phyloP scores from a whole-genome alignment of 2,329 filamentous ascomycete genomes.

The Colletotrichum liriopes region DNA sequence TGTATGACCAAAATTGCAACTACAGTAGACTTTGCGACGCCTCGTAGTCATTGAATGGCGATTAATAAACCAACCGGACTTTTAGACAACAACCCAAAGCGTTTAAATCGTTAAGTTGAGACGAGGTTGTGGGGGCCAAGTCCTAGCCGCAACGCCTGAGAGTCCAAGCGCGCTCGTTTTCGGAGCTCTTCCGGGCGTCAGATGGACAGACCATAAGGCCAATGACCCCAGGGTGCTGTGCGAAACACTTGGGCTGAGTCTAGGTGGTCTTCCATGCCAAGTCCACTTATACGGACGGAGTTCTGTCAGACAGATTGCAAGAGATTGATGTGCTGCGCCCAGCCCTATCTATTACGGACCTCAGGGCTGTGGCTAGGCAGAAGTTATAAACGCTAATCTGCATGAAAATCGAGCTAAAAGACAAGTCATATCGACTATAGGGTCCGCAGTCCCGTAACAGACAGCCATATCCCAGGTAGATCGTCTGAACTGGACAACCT shows the following conservation, averaged over 20 bases:
- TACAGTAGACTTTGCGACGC: no score
- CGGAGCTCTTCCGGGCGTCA: not conserved
- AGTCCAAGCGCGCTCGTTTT: not conserved
- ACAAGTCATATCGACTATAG: not conserved
- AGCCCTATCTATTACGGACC: not conserved
- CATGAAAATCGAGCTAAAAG: not conserved
- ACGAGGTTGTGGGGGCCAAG: not conserved
- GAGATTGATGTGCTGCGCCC: slow-evolving; percentile 2
- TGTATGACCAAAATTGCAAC: not conserved
- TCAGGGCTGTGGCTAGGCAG: not conserved
- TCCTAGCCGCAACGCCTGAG: not conserved
- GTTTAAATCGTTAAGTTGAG: not conserved
- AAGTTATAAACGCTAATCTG: not conserved
- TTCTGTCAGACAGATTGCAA: not conserved
- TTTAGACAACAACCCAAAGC: no score
- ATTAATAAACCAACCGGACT: no score
- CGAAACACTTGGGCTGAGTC: not conserved
- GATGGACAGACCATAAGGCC: not conserved
- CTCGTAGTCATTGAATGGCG: no score
- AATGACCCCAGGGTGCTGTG: not conserved
- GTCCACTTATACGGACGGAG: not conserved
- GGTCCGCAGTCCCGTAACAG: not conserved
- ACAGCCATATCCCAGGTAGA: not conserved
- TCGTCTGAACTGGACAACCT: slow-evolving; percentile 4
- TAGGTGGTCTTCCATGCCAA: not conserved